phyloP scores from a whole-genome alignment of 2,329 filamentous ascomycete genomes.

The Diaporthe batatas region DNA sequence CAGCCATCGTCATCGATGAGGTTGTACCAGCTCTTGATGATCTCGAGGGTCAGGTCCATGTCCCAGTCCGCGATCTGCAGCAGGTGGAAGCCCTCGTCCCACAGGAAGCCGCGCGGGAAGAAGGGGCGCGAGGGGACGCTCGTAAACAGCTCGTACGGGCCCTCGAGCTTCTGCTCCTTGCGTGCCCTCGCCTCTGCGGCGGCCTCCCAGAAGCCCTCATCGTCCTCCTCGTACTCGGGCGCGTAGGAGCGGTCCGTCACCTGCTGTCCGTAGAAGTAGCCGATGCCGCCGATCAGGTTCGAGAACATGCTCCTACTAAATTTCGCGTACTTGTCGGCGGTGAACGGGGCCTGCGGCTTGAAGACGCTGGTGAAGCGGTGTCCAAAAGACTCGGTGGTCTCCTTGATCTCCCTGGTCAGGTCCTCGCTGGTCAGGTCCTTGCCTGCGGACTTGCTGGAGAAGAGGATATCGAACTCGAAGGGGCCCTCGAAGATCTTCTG shows the following conservation, averaged over 20 bases:
- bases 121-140: slow-evolving; percentile 93
- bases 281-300: slow-evolving; percentile 92
- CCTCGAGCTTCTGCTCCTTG: slow-evolving; percentile 78
- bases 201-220: slow-evolving; percentile 96
- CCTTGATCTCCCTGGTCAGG: slow-evolving; percentile 77
- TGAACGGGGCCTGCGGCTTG: slow-evolving; percentile 81
- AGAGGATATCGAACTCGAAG: slow-evolving; percentile 95
- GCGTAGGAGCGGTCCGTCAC: slow-evolving; percentile 92
- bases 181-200: slow-evolving; percentile 82
- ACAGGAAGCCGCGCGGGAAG: slow-evolving; percentile 95
- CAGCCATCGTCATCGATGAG: slow-evolving; percentile 97
- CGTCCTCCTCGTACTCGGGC: slow-evolving; percentile 94
- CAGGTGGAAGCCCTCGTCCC: slow-evolving; percentile 98
- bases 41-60: slow-evolving; percentile 85
- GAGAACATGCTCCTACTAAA: slow-evolving; percentile 95
- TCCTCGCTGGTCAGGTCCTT: slow-evolving; percentile 70
- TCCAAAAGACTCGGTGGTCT: slow-evolving; percentile 76
- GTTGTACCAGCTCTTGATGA: slow-evolving; percentile 95
- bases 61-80: slow-evolving; percentile 95
- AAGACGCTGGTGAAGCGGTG: slow-evolving; percentile 81
- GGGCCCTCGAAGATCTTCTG: slow-evolving; percentile 92
- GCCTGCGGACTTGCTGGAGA: slow-evolving; percentile 80
- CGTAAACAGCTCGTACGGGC: slow-evolving; percentile 90
- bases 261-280: slow-evolving; percentile 92
- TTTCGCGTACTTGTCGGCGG: slow-evolving; percentile 76